Evolutionary conservation across 1,139 yeast species (phyloP).

Genomic region (Suhomyces bribrorum): DNA sequence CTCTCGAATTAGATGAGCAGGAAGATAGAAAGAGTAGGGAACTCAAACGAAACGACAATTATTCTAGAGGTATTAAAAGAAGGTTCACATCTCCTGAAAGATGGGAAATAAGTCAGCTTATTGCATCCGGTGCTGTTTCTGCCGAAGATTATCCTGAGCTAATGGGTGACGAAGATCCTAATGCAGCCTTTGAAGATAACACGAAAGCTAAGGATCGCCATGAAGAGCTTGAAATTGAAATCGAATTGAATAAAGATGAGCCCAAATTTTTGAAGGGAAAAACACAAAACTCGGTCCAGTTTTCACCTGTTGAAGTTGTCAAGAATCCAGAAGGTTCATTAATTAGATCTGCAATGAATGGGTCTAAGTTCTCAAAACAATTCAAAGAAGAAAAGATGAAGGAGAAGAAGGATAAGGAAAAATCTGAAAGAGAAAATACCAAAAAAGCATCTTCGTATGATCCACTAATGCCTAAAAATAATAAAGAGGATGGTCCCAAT

Average conservation of each 20-base stretch:
- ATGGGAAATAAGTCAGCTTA: conserved; percentile 85
- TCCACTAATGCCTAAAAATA: conserved; percentile 32
- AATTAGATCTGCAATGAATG: conserved; percentile 72
- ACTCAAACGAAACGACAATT: conserved; percentile 17
- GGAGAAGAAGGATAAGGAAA: conserved; percentile 50
- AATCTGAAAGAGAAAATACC: conserved; percentile 25
- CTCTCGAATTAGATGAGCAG: conserved; percentile 28
- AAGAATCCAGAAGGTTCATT: conserved; percentile 80
- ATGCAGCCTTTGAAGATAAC: conserved; percentile 28
- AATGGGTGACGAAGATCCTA: conserved; percentile 43
- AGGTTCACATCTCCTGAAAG: conserved; percentile 81
- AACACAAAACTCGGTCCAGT: conserved; percentile 40
- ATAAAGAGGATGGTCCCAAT: conserved; percentile 8
- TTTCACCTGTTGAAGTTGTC: conserved; percentile 57
- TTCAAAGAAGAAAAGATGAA: conserved; percentile 59
- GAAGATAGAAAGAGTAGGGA: conserved; percentile 21
- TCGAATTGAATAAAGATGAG: conserved; percentile 67
- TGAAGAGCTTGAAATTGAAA: conserved; percentile 62
- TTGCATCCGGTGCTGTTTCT: conserved; percentile 74
- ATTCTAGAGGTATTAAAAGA: conserved; percentile 27
- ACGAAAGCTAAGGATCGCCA: conserved; percentile 32
- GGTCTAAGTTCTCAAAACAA: conserved; percentile 68
- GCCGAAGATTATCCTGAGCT: conserved; percentile 74
- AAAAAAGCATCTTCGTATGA: conserved; percentile 37
- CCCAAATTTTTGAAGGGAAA: conserved; percentile 75